Evolutionary conservation across 2,329 filamentous ascomycete genomes (phyloP).

Genomic region (Pseudonectria buxi): DNA sequence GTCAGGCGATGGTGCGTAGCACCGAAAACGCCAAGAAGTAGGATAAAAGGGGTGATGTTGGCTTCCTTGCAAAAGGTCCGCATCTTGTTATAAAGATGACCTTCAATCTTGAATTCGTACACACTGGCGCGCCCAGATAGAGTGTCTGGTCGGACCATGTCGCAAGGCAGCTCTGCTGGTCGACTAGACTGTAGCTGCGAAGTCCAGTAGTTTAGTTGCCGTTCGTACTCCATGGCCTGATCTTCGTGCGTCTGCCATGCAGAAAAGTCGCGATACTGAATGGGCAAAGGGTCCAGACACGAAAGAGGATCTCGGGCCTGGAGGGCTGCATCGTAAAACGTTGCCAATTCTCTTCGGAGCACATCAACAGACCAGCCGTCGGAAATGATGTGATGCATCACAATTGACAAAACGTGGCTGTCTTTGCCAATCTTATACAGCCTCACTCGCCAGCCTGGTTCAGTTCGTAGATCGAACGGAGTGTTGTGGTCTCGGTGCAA

Average conservation of each 20-base stretch:
- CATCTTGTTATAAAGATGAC: conserved; percentile 1
- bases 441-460: conserved; percentile 12
- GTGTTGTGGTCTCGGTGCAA: conserved; percentile 7
- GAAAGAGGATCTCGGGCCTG: conserved; percentile 8
- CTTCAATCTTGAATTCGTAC: conserved; percentile 4
- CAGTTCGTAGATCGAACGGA: conserved; percentile 4
- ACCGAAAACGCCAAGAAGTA: conserved; percentile 16
- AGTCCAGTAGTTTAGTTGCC: conserved; percentile 11
- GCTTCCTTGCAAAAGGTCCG: conserved; percentile 7
- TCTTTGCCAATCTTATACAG: conserved; percentile 4
- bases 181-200: conserved; percentile 2
- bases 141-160: conserved; percentile 4
- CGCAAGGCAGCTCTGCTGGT: conserved; percentile 6
- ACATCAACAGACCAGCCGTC: conserved; percentile 19
- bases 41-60: conserved; percentile 4
- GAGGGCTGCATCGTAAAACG: conserved; percentile 10
- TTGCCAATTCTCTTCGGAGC: conserved; percentile 5
- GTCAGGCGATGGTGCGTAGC: conserved; percentile 19
- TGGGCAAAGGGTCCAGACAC: conserved; percentile 9
- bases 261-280: conserved; percentile 22
- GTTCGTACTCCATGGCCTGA: conserved; percentile 5
- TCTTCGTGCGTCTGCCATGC: conserved; percentile 10
- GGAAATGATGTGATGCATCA: conserved; percentile 18
- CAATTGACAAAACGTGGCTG: conserved; percentile 9
- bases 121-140: conserved; percentile 7